Percentiles rank a stretch among this genome's conserved stretches.
Conservation (phyloP, 257 asterid genomes). For the Echites panduratus region DNA sequence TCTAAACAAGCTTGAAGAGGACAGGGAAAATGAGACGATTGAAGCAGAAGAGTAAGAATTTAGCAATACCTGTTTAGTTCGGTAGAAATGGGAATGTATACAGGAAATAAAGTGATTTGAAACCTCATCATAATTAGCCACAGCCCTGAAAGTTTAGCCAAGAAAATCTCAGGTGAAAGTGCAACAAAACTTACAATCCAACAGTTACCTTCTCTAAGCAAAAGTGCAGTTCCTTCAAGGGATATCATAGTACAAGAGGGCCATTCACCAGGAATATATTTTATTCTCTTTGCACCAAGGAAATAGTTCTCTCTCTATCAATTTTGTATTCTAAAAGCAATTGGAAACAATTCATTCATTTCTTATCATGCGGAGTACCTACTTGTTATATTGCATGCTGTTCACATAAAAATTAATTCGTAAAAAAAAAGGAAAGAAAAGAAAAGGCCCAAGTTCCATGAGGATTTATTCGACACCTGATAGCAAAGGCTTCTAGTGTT, state of each 20-base stretch:
- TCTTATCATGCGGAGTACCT: not conserved
- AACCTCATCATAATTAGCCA: slow-evolving; percentile 64
- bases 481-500: slow-evolving; percentile 59
- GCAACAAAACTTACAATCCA: not conserved
- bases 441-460: not conserved
- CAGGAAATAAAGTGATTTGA: slow-evolving; percentile 76
- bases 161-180: not conserved
- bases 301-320: not conserved
- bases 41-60: not conserved
- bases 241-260: not conserved
- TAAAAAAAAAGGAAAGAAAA: not conserved
- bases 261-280: not conserved
- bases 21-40: not conserved
- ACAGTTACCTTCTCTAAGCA: not conserved
- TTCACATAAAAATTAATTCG: not conserved
- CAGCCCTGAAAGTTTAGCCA: slow-evolving; percentile 45
- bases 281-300: not conserved
- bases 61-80: slow-evolving; percentile 44
- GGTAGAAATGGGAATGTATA: slow-evolving; percentile 48
- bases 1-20: slow-evolving; percentile 1
- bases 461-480: slow-evolving; percentile 45
- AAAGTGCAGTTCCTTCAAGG: not conserved
- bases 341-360: not conserved
- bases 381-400: not conserved
- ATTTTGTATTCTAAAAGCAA: not conserved